Evolutionary conservation across 2,329 filamentous ascomycete species (phyloP).

Genomic region (Talaromyces sp.): DNA sequence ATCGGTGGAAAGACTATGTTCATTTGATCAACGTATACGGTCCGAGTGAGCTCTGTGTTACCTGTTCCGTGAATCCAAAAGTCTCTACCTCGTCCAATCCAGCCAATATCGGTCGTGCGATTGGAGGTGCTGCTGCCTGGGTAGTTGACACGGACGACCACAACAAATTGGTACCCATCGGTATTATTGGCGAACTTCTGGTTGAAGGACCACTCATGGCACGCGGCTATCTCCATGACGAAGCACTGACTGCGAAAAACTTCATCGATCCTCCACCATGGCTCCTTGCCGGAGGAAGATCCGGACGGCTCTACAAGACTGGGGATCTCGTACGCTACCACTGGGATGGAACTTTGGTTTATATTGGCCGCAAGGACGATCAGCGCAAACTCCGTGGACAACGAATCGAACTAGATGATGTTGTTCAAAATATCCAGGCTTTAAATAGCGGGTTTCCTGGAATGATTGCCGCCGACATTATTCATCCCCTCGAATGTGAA

Average conservation of each 20-base stretch:
- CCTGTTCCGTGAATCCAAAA: neutral
- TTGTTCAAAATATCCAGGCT: constrained; percentile 27
- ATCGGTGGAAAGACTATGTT: neutral
- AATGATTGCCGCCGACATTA: neutral
- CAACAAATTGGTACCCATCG: constrained; percentile 35
- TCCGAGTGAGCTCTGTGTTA: neutral
- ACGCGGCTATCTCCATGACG: constrained; percentile 22
- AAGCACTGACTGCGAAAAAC: constrained; percentile 15
- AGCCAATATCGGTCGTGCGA: neutral
- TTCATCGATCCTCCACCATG: constrained; percentile 16
- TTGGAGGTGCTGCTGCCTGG: constrained; percentile 26
- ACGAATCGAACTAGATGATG: constrained; percentile 36
- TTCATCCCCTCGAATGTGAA: neutral
- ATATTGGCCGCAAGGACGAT: constrained; percentile 28
- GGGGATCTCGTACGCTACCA: constrained; percentile 28
- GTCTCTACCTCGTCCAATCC: neutral
- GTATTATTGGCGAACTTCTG: constrained; percentile 42
- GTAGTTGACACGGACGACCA: constrained; percentile 33
- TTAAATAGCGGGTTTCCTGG: constrained; percentile 28
- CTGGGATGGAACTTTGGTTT: constrained; percentile 25
- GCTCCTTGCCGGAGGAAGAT: constrained; percentile 21
- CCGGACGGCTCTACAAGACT: constrained; percentile 31
- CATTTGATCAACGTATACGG: constrained; percentile 1
- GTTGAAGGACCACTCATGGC: constrained; percentile 36
- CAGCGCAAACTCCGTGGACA: constrained; percentile 38